These are phyloP conservation scores for Reticulascus tulasneorum DNA, from an alignment of 2,329 filamentous ascomycete species.

Conservation along the genomic window DNA sequence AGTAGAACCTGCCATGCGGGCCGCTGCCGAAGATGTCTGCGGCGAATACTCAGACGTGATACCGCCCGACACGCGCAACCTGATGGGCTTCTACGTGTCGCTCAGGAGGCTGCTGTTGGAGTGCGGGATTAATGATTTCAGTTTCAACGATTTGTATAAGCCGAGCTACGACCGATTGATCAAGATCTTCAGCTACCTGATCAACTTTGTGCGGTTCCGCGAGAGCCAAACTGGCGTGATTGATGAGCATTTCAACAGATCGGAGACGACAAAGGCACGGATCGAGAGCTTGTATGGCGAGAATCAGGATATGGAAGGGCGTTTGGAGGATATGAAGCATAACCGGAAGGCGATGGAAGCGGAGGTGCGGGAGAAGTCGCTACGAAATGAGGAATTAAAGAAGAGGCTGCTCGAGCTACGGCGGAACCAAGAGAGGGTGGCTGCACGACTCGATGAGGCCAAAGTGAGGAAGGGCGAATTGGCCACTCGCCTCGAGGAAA, in stretches of 20 bases:
- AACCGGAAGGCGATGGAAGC: conserved; percentile 78
- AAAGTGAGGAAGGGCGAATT: conserved; percentile 76
- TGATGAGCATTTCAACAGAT: conserved; percentile 89
- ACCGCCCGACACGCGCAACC: conserved; percentile 81
- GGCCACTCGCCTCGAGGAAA: conserved; percentile 67
- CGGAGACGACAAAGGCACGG: conserved; percentile 77
- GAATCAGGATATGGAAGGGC: conserved; percentile 81
- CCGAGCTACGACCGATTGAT: conserved; percentile 86
- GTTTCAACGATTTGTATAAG: conserved; percentile 85
- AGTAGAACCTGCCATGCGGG: conserved; percentile 91
- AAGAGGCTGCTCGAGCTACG: conserved; percentile 75
- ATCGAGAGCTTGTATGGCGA: conserved; percentile 83
- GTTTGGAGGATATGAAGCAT: conserved; percentile 74
- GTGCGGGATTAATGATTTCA: conserved; percentile 91
- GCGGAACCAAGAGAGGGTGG: conserved; percentile 77
- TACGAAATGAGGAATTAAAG: conserved; percentile 83
- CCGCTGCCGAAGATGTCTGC: conserved; percentile 81
- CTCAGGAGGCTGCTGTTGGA: conserved; percentile 75
- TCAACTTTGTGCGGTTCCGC: conserved; percentile 97
- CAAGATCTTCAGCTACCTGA: conserved; percentile 95
- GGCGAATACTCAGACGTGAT: conserved; percentile 82
- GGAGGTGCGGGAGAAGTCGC: conserved; percentile 78
- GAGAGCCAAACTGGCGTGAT: conserved; percentile 88
- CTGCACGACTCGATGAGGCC: conserved; percentile 75
- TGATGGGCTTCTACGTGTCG: conserved; percentile 93